These are phyloP conservation scores for Aspergillus nidulans DNA, from an alignment of 495 filamentous ascomycete species.

Conservation along the genomic window DNA sequence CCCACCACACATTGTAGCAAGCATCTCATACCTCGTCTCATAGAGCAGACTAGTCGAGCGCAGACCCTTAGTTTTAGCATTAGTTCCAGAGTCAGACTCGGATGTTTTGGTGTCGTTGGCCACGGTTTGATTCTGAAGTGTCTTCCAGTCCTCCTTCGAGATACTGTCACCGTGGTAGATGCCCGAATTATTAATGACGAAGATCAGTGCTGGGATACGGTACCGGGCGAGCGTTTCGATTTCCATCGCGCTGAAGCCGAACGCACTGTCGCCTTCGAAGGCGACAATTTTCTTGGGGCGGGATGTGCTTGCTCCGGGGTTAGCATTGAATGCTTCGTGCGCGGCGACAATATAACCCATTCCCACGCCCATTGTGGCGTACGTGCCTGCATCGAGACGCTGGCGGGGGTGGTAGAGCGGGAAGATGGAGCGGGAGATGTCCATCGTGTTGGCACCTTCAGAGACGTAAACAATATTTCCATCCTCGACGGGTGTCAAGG, in stretches of 20 bases:
- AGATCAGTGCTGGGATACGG: slow-evolving; percentile 56
- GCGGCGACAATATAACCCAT: slow-evolving; percentile 62
- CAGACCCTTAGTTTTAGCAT: slow-evolving; percentile 30
- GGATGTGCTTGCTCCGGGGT: slow-evolving; percentile 9
- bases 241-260: slow-evolving; percentile 61
- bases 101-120: slow-evolving; percentile 24
- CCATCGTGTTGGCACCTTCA: slow-evolving; percentile 67
- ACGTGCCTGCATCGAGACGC: slow-evolving; percentile 59
- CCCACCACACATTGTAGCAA: slow-evolving; percentile 55
- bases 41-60: slow-evolving; percentile 54
- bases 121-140: slow-evolving; percentile 33
- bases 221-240: slow-evolving; percentile 64
- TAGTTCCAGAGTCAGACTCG: slow-evolving; percentile 6
- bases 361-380: slow-evolving; percentile 67
- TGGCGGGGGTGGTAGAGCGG: slow-evolving; percentile 54
- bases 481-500: slow-evolving; percentile 34
- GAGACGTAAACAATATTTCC: slow-evolving; percentile 58
- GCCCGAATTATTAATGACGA: slow-evolving; percentile 63
- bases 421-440: slow-evolving; percentile 60
- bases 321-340: slow-evolving; percentile 54
- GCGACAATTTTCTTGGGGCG: slow-evolving; percentile 55
- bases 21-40: slow-evolving; percentile 54
- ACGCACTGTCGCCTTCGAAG: slow-evolving; percentile 59
- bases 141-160: slow-evolving; percentile 34
- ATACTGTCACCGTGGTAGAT: slow-evolving; percentile 56